Conservation (phyloP, 805 yeast genomes). For the Starmerella potacharoeniae region DNA sequence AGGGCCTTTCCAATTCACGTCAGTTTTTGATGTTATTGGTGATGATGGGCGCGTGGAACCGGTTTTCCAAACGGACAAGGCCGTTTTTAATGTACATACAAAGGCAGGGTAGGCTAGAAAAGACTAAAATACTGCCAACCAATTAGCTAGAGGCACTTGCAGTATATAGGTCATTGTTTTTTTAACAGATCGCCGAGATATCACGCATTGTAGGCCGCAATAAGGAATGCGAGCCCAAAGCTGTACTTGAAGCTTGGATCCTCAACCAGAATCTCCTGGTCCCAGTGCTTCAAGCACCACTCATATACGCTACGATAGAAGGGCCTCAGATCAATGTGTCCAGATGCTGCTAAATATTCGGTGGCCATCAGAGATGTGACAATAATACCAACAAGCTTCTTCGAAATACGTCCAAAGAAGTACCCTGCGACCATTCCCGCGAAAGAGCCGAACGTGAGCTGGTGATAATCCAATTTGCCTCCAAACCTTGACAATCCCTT, state of each 20-base stretch:
- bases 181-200: not conserved
- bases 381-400: conserved; percentile 40
- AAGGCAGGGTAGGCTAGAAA: not conserved
- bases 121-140: not conserved
- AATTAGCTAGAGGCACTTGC: no score
- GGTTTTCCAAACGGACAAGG: conserved; percentile 14
- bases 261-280: conserved; percentile 39
- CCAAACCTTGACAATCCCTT: conserved; percentile 18
- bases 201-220: conserved; percentile 28
- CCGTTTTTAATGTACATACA: conserved; percentile 8
- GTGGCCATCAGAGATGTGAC: conserved; percentile 36
- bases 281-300: conserved; percentile 30
- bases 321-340: conserved; percentile 30
- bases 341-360: conserved; percentile 48
- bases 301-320: conserved; percentile 19
- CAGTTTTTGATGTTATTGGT: conserved; percentile 39
- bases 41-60: conserved; percentile 11
- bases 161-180: not conserved
- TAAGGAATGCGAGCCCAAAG: conserved; percentile 34
- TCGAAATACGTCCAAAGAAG: conserved; percentile 48
- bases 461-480: conserved; percentile 42
- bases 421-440: conserved; percentile 50
- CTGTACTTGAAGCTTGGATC: conserved; percentile 52
- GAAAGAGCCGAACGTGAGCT: conserved; percentile 52
- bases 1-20: conserved; percentile 79